Base-by-base conservation (phyloP, 805 yeast species). In the Zygoascus tannicola region DNA sequence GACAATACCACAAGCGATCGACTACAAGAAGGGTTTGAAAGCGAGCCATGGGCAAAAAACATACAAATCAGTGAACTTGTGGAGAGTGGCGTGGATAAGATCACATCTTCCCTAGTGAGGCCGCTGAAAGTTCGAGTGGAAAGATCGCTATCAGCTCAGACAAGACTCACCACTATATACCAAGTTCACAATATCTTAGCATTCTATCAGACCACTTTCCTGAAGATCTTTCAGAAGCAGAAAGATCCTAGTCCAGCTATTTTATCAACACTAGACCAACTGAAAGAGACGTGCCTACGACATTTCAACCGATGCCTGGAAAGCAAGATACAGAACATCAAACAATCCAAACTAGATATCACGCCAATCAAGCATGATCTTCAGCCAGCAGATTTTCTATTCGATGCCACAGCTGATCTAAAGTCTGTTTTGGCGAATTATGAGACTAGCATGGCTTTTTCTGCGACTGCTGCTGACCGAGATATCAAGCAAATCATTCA, bases 311-410 rank as follows among this genome's bases (percentile, higher is more conserved):
- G 50, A 48, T 65, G 56, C 4, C 54, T 74, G 23, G 66, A 68
- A 8, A 59, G 62, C n/a, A 67, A 65, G 40, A 54, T 70, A 30
- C 35, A 52, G 5, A 22, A 40, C n/a, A 49, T 58, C 19, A 64
- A 66, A 56, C 63, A 55, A 14, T 63, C 55, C 55, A 67, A 44
- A 59, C 60, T 32, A 48, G 71, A 15, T 59, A 58, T 37, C 41
- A 71, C 71, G 14, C 23, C 32, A 3, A 26, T 37, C 4, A 7
- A 37, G 21, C 14, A 26, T 20, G 85, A 85, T 48, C 65, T 84
- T 19, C 75, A 80, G 48, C 79, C 94, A 3, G 95, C 97, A 0
- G 94, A 84, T 47, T 88, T 94, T 87, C 64, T 84, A 19, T 66
- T 74, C 40, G 80, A 76, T n/a, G 78, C 80, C 51, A 70, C 81